These are phyloP conservation scores for Rhynchospora pubera DNA, from an alignment of 176 grass and related monocot species.

Conservation along the genomic window DNA sequence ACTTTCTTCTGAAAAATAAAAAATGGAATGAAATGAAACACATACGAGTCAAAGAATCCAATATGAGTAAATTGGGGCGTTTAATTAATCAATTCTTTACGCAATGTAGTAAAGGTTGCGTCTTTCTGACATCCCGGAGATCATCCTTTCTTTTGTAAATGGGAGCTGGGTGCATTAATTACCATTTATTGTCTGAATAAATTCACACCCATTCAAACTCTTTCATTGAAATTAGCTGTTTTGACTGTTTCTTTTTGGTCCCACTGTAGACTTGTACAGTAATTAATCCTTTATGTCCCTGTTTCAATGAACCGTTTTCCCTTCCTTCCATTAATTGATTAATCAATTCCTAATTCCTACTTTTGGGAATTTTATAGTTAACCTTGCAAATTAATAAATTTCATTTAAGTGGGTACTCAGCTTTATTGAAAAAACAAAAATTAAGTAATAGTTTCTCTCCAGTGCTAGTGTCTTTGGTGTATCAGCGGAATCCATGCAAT, in stretches of 20 bases:
- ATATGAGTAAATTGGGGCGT: conserved; percentile 1
- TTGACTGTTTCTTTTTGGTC: conserved; percentile 9
- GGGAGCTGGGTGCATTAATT: not conserved
- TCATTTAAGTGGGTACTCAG: not conserved
- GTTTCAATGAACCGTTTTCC: not conserved
- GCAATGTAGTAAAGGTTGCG: not conserved
- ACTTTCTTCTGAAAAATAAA: not conserved
- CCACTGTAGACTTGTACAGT: not conserved
- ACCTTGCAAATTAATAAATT: not conserved
- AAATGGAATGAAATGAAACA: not conserved
- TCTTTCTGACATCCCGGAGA: not conserved
- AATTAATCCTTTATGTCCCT: not conserved
- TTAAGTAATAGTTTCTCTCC: not conserved
- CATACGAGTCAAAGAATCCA: not conserved
- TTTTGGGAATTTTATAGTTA: not conserved
- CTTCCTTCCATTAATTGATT: not conserved
- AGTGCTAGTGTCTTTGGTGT: conserved; percentile 87
- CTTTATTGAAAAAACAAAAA: not conserved
- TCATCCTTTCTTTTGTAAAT: not conserved
- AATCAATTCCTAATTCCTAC: not conserved
- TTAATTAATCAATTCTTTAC: not conserved
- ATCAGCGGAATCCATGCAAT: conserved; percentile 92
- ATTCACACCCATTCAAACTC: conserved; percentile 3
- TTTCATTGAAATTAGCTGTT: not conserved
- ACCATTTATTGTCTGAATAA: conserved; percentile 11